phyloP scores from a whole-genome alignment of 768 basidiomycete genomes.

The Glaciozyma martinii region DNA sequence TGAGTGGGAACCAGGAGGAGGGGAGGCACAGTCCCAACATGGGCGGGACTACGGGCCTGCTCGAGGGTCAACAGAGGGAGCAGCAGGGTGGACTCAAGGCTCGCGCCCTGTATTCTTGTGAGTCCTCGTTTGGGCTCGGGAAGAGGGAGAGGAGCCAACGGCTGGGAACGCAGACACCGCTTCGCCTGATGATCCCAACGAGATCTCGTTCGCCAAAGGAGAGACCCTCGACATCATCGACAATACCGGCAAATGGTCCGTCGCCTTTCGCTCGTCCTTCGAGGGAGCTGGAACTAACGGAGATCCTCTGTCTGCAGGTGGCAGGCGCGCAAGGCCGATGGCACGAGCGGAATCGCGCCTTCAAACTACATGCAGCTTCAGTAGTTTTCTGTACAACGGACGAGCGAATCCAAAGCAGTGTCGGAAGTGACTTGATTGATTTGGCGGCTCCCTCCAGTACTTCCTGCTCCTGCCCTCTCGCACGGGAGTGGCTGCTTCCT shows the following conservation, averaged over 20 bases:
- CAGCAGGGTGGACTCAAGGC: slow-evolving; percentile 56
- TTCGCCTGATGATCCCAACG: slow-evolving; percentile 90
- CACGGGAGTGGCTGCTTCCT: too few relatives aligned
- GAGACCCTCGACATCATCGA: slow-evolving; percentile 87
- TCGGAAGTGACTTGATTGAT: too few relatives aligned
- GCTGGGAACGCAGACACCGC: slow-evolving; percentile 59
- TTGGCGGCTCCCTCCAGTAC: too few relatives aligned
- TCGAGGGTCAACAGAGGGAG: background rate
- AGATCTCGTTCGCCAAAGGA: slow-evolving; percentile 86
- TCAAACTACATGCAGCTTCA: slow-evolving; percentile 21
- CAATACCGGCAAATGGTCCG: slow-evolving; percentile 52
- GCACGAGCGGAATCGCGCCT: slow-evolving; percentile 39
- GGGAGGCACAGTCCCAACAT: slow-evolving; percentile 10
- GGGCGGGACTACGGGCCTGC: slow-evolving; percentile 10
- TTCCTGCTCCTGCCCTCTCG: too few relatives aligned
- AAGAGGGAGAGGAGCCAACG: background rate
- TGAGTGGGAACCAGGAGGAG: slow-evolving; percentile 1
- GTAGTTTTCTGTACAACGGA: too few relatives aligned
- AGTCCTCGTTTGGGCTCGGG: slow-evolving; percentile 36
- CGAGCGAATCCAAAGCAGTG: too few relatives aligned
- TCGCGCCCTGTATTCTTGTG: slow-evolving; percentile 83
- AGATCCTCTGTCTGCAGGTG: slow-evolving; percentile 54
- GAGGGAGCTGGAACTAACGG: background rate
- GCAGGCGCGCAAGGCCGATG: slow-evolving; percentile 75
- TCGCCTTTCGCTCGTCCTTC: background rate